Evolutionary conservation across 225 moss, liverwort and hornwort species (phyloP).

Genomic region (Sphagnum contortum): DNA sequence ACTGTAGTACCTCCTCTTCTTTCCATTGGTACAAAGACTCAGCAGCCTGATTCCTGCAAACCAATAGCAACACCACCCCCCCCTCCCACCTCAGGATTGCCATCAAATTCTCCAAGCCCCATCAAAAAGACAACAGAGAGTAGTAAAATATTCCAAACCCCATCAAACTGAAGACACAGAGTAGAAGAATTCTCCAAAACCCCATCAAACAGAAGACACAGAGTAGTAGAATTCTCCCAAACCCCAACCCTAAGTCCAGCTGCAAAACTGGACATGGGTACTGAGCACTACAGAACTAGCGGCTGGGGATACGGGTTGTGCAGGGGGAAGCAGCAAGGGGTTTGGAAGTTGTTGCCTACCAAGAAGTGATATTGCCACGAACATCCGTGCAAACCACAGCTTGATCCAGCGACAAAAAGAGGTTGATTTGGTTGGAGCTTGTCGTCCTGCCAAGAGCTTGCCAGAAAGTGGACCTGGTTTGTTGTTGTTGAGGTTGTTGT

Average conservation of each 20-base stretch:
- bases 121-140: neutral
- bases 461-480: constrained; percentile 20
- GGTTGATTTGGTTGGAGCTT: constrained; percentile 21
- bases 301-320: no score
- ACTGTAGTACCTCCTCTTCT: constrained; percentile 51
- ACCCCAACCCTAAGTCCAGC: no score
- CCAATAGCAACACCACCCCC: neutral
- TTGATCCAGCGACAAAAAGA: constrained; percentile 44
- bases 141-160: no score
- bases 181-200: no score
- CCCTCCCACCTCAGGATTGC: neutral
- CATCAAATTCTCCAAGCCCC: neutral
- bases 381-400: constrained; percentile 60
- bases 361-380: constrained; percentile 46
- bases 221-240: no score
- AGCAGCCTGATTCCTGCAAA: constrained; percentile 66
- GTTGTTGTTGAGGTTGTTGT: constrained; percentile 1
- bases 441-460: constrained; percentile 24
- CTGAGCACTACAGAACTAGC: no score
- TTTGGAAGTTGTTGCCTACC: constrained; percentile 22
- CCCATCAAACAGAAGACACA: no score
- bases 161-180: no score
- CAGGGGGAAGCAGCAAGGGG: no score
- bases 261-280: no score
- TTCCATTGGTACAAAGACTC: constrained; percentile 61